Conservation (phyloP, 2,329 filamentous ascomycete species). For the Boeremia exigua region DNA sequence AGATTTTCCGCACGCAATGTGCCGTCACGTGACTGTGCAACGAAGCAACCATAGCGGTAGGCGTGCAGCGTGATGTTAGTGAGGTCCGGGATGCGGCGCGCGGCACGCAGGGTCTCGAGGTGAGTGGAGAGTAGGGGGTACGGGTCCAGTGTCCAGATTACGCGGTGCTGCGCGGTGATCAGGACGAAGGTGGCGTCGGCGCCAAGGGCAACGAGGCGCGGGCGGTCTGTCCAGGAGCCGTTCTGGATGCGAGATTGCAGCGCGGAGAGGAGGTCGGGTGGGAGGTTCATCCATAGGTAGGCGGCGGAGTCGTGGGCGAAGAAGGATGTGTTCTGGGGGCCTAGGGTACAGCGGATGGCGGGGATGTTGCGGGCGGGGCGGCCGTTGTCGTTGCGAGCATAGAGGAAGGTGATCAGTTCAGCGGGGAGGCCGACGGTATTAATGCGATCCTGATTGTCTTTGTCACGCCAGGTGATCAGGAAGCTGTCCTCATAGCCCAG, state of each 20-base stretch:
- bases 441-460: conserved; percentile 31
- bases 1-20: conserved; percentile 34
- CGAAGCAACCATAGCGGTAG: conserved; percentile 41
- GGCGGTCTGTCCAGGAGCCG: conserved; percentile 39
- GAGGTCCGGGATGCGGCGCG: conserved; percentile 28
- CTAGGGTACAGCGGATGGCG: conserved; percentile 36
- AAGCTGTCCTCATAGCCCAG: conserved; percentile 45
- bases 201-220: conserved; percentile 42
- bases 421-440: conserved; percentile 33
- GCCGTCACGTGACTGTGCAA: conserved; percentile 33
- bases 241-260: conserved; percentile 37
- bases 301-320: conserved; percentile 36
- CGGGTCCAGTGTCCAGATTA: conserved; percentile 36
- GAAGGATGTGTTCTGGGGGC: conserved; percentile 44
- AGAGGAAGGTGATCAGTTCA: conserved; percentile 36
- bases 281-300: conserved; percentile 44
- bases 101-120: conserved; percentile 27
- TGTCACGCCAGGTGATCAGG: conserved; percentile 42
- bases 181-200: conserved; percentile 38
- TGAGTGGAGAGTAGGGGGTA: conserved; percentile 30
- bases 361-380: conserved; percentile 29
- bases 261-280: conserved; percentile 27
- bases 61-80: conserved; percentile 34
- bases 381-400: conserved; percentile 21
- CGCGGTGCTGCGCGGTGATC: conserved; percentile 37